A percentile compares a stretch with the other conserved stretches of the same genome.
These are phyloP conservation scores for Borovskyia barvae DNA, from an alignment of 208 protist genomes.

Conservation along the genomic window DNA sequence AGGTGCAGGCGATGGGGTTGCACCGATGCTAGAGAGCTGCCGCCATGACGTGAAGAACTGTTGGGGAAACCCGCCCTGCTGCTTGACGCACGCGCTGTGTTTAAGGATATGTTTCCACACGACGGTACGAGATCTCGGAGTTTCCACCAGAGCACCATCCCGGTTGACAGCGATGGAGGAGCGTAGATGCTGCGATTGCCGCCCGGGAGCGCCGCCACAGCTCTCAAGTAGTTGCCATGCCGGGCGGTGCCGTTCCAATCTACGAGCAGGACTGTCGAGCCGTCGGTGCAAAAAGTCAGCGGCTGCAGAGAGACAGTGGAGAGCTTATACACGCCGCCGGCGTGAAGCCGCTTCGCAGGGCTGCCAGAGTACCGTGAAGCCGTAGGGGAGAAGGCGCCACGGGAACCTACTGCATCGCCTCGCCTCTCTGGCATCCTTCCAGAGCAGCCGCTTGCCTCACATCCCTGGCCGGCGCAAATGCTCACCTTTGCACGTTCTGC, in stretches of 20 bases:
- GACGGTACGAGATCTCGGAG: no score
- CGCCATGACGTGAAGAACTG: not conserved
- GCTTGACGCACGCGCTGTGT: not conserved
- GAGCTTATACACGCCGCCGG: not conserved
- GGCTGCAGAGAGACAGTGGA: conserved; percentile 14
- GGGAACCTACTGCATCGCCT: not conserved
- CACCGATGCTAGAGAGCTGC: not conserved
- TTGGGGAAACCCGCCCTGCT: not conserved
- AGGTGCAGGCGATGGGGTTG: not conserved
- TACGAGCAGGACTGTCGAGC: conserved; percentile 15
- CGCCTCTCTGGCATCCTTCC: not conserved
- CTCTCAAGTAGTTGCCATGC: conserved; percentile 41
- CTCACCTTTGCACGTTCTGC: no score
- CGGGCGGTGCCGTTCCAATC: conserved; percentile 38
- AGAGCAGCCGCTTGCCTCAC: not conserved
- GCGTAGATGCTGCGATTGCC: not conserved
- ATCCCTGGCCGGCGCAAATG: no score
- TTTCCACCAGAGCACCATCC: conserved; percentile 15
- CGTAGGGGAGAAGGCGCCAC: not conserved
- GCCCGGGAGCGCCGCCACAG: no score
- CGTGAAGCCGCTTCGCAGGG: no score
- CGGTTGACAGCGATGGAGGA: not conserved
- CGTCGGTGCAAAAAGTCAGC: conserved; percentile 24
- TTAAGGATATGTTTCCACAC: no score
- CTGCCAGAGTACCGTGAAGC: not conserved